phyloP scores from a whole-genome alignment of 2,329 filamentous ascomycete genomes.

The Stylonectria norvegica region DNA sequence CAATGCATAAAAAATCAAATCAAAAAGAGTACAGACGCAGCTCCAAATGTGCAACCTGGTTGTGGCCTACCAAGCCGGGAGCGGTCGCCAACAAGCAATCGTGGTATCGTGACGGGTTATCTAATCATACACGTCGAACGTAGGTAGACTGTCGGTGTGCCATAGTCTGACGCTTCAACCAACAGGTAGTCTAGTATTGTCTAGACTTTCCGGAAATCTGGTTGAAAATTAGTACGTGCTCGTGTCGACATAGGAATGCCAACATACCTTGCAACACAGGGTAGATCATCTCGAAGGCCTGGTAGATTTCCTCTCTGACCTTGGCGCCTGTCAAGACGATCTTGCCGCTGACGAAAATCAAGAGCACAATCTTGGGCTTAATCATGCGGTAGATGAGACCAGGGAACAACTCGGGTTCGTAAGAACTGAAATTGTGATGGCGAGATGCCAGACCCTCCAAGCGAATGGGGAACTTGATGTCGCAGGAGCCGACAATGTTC shows the following conservation, averaged over 20 bases:
- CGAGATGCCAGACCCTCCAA: slow-evolving; percentile 92
- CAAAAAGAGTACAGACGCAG: slow-evolving; percentile 39
- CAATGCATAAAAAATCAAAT: slow-evolving; percentile 47
- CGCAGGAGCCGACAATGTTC: slow-evolving; percentile 97
- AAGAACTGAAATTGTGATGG: slow-evolving; percentile 99
- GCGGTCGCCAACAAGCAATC: slow-evolving; percentile 34
- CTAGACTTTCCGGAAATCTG: slow-evolving; percentile 59
- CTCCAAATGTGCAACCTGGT: slow-evolving; percentile 5
- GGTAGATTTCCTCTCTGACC: slow-evolving; percentile 96
- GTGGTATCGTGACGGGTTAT: slow-evolving; percentile 46
- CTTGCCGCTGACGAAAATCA: slow-evolving; percentile 98
- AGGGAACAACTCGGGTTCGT: slow-evolving; percentile 97
- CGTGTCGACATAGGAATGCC: accelerated
- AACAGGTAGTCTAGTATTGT: background rate
- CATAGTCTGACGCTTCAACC: no score
- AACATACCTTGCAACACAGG: slow-evolving; percentile 81
- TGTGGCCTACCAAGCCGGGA: slow-evolving; percentile 21
- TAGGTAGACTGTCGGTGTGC: no score
- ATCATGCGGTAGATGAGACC: slow-evolving; percentile 99
- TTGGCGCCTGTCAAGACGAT: slow-evolving; percentile 97
- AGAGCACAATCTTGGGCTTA: slow-evolving; percentile 96
- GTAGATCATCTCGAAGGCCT: slow-evolving; percentile 96
- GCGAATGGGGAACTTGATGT: slow-evolving; percentile 99
- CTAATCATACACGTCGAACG: slow-evolving; percentile 40
- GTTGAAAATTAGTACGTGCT: slow-evolving; percentile 5